Evolutionary conservation across 768 basidiomycete genomes (phyloP).

Genomic region (Solioccasus polychromus): DNA sequence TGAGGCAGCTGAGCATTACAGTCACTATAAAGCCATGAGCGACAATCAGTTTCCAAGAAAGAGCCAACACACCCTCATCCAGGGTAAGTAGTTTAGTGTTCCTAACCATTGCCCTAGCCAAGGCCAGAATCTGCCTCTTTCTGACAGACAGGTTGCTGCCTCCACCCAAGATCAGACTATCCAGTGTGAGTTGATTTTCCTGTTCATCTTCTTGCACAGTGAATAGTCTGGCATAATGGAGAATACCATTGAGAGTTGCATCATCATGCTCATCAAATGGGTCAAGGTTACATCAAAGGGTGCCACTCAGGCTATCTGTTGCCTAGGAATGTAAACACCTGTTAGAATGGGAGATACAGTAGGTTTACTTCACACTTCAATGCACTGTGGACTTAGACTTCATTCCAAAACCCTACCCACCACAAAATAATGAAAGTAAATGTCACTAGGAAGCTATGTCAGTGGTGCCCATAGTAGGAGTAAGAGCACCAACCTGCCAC

Average conservation of each 20-base stretch:
- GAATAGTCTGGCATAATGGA: constrained; percentile 47
- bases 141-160: constrained; percentile 54
- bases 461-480: background rate
- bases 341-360: too few species aligned
- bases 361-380: too few species aligned
- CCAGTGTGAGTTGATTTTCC: constrained; percentile 40
- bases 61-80: constrained; percentile 44
- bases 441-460: constrained; percentile 34
- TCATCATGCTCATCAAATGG: constrained; percentile 58
- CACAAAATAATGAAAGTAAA: constrained; percentile 57
- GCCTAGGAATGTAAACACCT: too few species aligned
- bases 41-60: background rate
- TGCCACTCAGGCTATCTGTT: constrained; percentile 53
- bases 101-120: constrained; percentile 59
- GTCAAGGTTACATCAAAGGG: constrained; percentile 57
- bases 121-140: constrained; percentile 56
- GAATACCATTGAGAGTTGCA: constrained; percentile 44
- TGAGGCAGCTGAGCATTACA: constrained; percentile 37
- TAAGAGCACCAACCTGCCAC: constrained; percentile 36
- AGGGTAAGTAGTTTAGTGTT: constrained; percentile 54
- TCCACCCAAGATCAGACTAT: constrained; percentile 43
- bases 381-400: constrained; percentile 50
- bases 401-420: constrained; percentile 44
- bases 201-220: constrained; percentile 37
- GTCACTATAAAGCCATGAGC: background rate